Evolutionary conservation across 2,329 filamentous ascomycete species (phyloP).

Genomic region (Neonectria faginata): DNA sequence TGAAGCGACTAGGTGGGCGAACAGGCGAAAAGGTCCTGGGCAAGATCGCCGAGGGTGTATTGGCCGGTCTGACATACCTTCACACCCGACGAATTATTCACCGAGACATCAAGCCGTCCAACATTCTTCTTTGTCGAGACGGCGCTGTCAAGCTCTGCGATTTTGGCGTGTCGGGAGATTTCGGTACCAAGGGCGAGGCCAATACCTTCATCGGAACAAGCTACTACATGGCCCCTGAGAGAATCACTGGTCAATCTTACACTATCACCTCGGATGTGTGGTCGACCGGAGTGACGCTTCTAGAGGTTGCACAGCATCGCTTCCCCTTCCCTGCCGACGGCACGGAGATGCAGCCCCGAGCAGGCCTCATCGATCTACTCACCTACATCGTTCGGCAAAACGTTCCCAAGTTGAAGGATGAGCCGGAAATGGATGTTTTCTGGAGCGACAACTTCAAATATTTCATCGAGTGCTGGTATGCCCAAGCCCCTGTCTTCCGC

Average conservation of each 20-base stretch:
- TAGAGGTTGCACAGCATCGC: slow-evolving; percentile 99
- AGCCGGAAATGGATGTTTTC: slow-evolving; percentile 86
- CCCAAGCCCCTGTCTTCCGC: slow-evolving; percentile 42
- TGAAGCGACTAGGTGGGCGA: slow-evolving; percentile 92
- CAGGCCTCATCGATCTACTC: slow-evolving; percentile 91
- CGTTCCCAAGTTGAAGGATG: slow-evolving; percentile 95
- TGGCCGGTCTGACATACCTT: slow-evolving; percentile 93
- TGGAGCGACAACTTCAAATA: slow-evolving; percentile 99
- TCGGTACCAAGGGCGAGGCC: slow-evolving; percentile 97
- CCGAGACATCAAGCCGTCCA: slow-evolving; percentile 97
- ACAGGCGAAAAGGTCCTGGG: slow-evolving; percentile 98
- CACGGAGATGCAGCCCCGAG: slow-evolving; percentile 92
- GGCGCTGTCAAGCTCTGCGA: slow-evolving; percentile 98
- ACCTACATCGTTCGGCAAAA: slow-evolving; percentile 98
- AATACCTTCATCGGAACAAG: slow-evolving; percentile 99
- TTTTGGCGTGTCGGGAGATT: slow-evolving; percentile 97
- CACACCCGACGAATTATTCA: slow-evolving; percentile 98
- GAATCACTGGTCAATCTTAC: slow-evolving; percentile 97
- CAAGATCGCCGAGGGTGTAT: slow-evolving; percentile 94
- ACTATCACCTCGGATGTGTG: slow-evolving; percentile 99
- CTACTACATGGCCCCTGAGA: slow-evolving; percentile 99
- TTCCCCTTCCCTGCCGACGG: slow-evolving; percentile 98
- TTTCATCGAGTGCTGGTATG: slow-evolving; percentile 99
- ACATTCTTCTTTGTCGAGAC: slow-evolving; percentile 91
- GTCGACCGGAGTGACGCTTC: slow-evolving; percentile 94